Conservation (phyloP, 2,329 filamentous ascomycete genomes). For the Xylaria sp. region DNA sequence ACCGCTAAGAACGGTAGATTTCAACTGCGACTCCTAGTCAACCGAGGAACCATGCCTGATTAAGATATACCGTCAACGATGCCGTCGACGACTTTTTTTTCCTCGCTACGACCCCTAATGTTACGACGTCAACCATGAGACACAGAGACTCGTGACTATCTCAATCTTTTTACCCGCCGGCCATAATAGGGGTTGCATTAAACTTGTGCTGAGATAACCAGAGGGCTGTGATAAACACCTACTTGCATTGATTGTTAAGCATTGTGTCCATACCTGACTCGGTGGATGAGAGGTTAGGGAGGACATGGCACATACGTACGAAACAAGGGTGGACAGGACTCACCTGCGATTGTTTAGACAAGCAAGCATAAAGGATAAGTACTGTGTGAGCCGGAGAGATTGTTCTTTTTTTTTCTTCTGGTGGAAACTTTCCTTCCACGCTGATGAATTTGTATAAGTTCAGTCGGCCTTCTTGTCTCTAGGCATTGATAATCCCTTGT, state of each 20-base stretch:
- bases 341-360: not conserved
- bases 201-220: not conserved
- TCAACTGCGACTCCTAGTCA: constrained; percentile 34
- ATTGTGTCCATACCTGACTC: not conserved
- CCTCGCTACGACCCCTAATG: constrained; percentile 24
- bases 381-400: not conserved
- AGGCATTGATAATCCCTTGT: constrained; percentile 1
- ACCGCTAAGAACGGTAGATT: constrained; percentile 24
- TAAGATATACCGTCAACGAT: not conserved
- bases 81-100: not conserved
- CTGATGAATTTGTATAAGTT: constrained; percentile 10
- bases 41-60: constrained; percentile 7
- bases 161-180: not conserved
- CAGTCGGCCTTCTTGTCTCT: constrained; percentile 6
- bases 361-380: constrained; percentile 7
- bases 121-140: constrained; percentile 27
- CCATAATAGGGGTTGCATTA: not conserved
- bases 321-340: constrained; percentile 1
- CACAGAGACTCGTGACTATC: constrained; percentile 10
- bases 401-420: not conserved
- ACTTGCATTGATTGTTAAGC: no score
- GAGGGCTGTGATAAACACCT: no score
- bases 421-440: not conserved
- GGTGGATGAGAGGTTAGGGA: not conserved
- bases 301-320: constrained; percentile 3